Conservation (phyloP, 495 filamentous ascomycete genomes). For the Aspergillus biplanus region DNA sequence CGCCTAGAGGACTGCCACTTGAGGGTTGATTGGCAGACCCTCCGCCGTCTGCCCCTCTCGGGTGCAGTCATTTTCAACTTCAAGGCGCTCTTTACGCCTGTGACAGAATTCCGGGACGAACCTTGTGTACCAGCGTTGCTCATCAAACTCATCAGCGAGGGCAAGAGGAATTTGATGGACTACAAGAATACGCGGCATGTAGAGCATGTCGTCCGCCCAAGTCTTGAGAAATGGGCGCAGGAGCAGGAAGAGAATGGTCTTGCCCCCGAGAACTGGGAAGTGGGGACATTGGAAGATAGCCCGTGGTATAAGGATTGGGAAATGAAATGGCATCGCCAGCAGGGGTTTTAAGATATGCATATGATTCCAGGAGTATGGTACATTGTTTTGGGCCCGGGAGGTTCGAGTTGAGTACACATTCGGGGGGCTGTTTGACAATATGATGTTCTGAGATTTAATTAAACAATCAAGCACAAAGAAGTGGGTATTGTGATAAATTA, state of each 20-base stretch:
- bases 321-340: slow-evolving; percentile 78
- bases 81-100: slow-evolving; percentile 83
- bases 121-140: slow-evolving; percentile 72
- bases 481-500: background rate
- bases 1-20: slow-evolving; percentile 65
- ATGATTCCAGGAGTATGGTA: slow-evolving; percentile 9
- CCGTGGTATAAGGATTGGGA: slow-evolving; percentile 85
- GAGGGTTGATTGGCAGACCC: slow-evolving; percentile 92
- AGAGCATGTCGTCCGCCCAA: slow-evolving; percentile 73
- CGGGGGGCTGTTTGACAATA: slow-evolving; percentile 6
- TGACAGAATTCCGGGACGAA: slow-evolving; percentile 74
- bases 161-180: slow-evolving; percentile 74
- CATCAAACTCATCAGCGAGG: slow-evolving; percentile 68
- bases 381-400: slow-evolving; percentile 8
- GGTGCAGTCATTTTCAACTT: slow-evolving; percentile 86
- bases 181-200: slow-evolving; percentile 90
- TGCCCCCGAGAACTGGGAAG: slow-evolving; percentile 67
- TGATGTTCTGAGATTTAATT: background rate
- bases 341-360: slow-evolving; percentile 61
- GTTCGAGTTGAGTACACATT: slow-evolving; percentile 4
- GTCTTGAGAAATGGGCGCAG: slow-evolving; percentile 64
- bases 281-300: slow-evolving; percentile 75
- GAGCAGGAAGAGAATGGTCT: slow-evolving; percentile 72
- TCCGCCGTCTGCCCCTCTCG: slow-evolving; percentile 78
- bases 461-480: background rate